Percentiles rank a stretch among this genome's conserved stretches.
phyloP scores from a whole-genome alignment of 805 yeast species.

The Saccharomycopsis malanga region DNA sequence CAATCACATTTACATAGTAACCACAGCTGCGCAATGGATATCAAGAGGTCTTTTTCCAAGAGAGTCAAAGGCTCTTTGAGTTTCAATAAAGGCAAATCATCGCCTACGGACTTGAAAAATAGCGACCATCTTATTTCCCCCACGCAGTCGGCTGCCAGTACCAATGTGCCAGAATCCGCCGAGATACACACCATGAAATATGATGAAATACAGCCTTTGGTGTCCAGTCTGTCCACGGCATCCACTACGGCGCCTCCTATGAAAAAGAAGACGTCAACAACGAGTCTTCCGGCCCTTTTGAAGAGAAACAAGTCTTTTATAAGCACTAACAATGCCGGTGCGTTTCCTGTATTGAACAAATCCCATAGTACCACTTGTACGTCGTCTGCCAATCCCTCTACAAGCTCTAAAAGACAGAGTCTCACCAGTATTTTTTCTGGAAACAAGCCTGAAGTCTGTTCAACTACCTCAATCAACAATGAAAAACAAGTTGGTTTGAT shows the following conservation, averaged over 20 bases:
- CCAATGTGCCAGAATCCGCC: too few relatives aligned
- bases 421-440: not conserved
- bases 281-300: conserved; percentile 19
- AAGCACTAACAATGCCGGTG: not conserved
- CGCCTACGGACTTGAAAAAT: not conserved
- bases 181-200: conserved; percentile 9
- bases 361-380: not conserved
- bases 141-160: not conserved
- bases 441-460: not conserved
- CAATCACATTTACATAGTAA: too few relatives aligned
- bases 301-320: conserved; percentile 16
- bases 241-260: conserved; percentile 16
- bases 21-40: too few relatives aligned
- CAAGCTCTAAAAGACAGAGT: not conserved
- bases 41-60: conserved; percentile 17
- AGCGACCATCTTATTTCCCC: not conserved
- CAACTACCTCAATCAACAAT: not conserved
- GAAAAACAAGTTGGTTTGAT: not conserved
- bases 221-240: conserved; percentile 12
- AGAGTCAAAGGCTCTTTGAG: conserved; percentile 7
- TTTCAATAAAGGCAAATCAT: not conserved
- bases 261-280: conserved; percentile 20
- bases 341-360: conserved; percentile 1
- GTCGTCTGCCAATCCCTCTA: conserved; percentile 4
- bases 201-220: conserved; percentile 12